Evolutionary conservation across 176 grass and related monocot species (phyloP), one percentile per base, ranked within the genome.

Genomic region (Rhynchospora breviuscula): DNA sequence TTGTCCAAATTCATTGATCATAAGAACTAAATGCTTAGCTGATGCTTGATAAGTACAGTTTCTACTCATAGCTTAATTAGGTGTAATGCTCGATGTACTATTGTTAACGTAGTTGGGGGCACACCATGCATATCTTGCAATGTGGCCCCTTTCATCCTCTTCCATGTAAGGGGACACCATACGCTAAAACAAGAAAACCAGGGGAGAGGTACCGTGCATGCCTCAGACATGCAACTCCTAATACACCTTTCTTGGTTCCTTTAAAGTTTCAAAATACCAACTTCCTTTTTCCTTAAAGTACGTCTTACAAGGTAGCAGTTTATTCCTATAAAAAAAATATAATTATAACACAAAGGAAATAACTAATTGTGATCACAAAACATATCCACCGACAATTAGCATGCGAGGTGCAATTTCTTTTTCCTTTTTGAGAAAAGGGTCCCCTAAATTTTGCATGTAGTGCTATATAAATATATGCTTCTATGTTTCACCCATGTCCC

Each of bases 1-100:
- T 26, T 75, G 70, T 51, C 70, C 70, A 52, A 14, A 75, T 75
- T 52, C 70, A 52, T 51, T 72, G 68, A 48, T 72, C 44, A 51
- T 75, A 4, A 8, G 11, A 51, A 74, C 25, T 75, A 40, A 40
- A 40, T 40, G 35, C 35, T 40, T 29, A 29, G 45, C 70, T 49
- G 45, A 10, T 48, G 8, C 19, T 0, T 47, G 10, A 65, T 48
- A 70, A 46, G 14, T 14, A 46, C 35, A 7, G 15, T 45, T 70
- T 70, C 26, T 29, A 29, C 26, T 29, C 1, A 71, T 44, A 46
- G 18, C 43, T 71, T 10, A 71, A 71, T 71, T 10, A 71, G 46
- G 67, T 70, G 7, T 46, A 47, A 70, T 71, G 67, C 15, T 10
- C 6, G 6, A 43, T 17, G 43, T 71, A 47, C 67, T 71, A 46